A percentile compares a stretch with the other conserved stretches of the same genome.
phyloP scores from a whole-genome alignment of 2,329 filamentous ascomycete species.

The Aspergillus sp. region DNA sequence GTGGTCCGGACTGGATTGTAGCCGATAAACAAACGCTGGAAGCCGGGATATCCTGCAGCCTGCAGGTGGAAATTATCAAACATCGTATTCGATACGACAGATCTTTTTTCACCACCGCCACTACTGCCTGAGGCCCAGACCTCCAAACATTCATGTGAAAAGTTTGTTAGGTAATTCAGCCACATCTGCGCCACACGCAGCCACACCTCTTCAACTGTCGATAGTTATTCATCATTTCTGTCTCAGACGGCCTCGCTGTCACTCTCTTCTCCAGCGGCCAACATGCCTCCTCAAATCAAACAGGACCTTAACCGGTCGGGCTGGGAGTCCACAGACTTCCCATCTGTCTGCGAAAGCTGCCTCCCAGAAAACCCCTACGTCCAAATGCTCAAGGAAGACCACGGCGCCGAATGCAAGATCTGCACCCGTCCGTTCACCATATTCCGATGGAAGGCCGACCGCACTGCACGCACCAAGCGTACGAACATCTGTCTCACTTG shows the following conservation, averaged over 20 bases:
- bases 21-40: not conserved
- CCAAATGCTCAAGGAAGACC: constrained; percentile 97
- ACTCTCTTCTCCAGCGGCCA: not conserved
- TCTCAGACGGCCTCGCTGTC: not conserved
- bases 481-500: constrained; percentile 97
- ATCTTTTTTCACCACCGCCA: not conserved
- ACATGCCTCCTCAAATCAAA: constrained; percentile 82
- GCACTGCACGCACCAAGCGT: constrained; percentile 85
- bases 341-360: constrained; percentile 72
- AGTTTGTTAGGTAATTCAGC: not conserved
- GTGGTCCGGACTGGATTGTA: not conserved
- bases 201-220: not conserved
- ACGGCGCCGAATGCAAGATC: constrained; percentile 81
- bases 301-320: constrained; percentile 92
- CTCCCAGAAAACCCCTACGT: constrained; percentile 96
- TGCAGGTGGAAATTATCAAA: not conserved
- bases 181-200: not conserved
- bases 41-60: not conserved
- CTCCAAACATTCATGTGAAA: no score
- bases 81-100: constrained; percentile 7
- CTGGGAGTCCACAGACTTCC: constrained; percentile 73
- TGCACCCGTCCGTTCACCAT: constrained; percentile 96
- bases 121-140: not conserved
- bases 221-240: not conserved
- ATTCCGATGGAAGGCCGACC: constrained; percentile 91